phyloP scores from a whole-genome alignment of 495 filamentous ascomycete genomes.

The Rusavskia elegans region DNA sequence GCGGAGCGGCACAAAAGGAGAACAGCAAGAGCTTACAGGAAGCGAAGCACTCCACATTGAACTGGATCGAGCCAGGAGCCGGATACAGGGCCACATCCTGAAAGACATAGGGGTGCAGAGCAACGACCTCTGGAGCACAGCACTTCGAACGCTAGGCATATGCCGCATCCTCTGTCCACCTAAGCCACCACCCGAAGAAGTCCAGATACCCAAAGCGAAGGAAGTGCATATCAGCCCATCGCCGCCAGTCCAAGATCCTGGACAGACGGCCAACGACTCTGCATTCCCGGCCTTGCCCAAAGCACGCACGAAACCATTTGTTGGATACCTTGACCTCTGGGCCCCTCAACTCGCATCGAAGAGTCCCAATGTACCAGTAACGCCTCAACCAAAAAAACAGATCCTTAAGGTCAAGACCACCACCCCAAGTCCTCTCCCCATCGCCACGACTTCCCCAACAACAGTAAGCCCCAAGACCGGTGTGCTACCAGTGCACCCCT shows the following conservation, averaged over 20 bases:
- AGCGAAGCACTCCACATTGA: slow-evolving; percentile 15
- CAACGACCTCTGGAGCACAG: slow-evolving; percentile 20
- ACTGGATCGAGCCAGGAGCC: slow-evolving; percentile 11
- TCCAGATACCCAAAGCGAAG: no score
- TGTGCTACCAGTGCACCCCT: background rate
- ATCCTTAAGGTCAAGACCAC: background rate
- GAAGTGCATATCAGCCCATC: no score
- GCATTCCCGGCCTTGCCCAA: background rate
- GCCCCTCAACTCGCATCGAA: background rate
- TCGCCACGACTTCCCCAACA: slow-evolving; percentile 3
- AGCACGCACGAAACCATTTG: background rate
- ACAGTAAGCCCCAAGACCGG: background rate
- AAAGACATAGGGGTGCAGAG: slow-evolving; percentile 12
- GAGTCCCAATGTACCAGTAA: background rate
- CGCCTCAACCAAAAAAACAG: background rate
- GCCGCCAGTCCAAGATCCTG: no score
- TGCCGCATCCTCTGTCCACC: slow-evolving; percentile 17
- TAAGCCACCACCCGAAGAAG: background rate
- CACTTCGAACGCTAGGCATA: slow-evolving; percentile 19
- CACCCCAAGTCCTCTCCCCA: slow-evolving; percentile 3
- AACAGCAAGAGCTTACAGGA: slow-evolving; percentile 11
- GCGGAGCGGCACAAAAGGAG: slow-evolving; percentile 8
- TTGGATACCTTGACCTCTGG: background rate
- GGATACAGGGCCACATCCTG: slow-evolving; percentile 10
- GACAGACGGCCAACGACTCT: background rate